Percentiles rank a stretch among this genome's conserved stretches.
These are phyloP conservation scores for Hygrocybe punicea DNA, from an alignment of 768 basidiomycete genomes.

Conservation along the genomic window DNA sequence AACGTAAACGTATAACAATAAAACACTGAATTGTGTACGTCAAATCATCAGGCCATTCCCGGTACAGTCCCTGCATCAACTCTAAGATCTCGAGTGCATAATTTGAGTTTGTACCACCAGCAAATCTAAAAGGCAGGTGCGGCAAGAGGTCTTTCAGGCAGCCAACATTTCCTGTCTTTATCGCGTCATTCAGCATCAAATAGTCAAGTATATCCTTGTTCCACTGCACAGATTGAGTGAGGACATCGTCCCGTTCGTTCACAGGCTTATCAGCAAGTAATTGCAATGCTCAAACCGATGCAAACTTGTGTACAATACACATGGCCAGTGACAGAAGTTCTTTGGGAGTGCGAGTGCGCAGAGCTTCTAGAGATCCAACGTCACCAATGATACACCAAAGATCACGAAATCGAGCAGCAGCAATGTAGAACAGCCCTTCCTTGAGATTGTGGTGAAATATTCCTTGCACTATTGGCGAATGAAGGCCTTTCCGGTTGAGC, in stretches of 20 bases:
- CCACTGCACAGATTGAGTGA: constrained; percentile 31
- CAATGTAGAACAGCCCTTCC: constrained; percentile 37
- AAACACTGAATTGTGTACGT: constrained; percentile 15
- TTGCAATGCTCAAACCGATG: constrained; percentile 33
- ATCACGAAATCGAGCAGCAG: constrained; percentile 37
- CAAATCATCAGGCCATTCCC: constrained; percentile 30
- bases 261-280: constrained; percentile 21
- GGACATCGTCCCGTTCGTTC: constrained; percentile 24
- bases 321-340: constrained; percentile 28
- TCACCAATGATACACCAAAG: constrained; percentile 28
- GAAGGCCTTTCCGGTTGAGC: constrained; percentile 30
- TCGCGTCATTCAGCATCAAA: constrained; percentile 34
- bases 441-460: too few relatives aligned
- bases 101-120: constrained; percentile 33
- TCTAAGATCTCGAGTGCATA: constrained; percentile 36
- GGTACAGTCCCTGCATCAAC: constrained; percentile 28
- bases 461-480: constrained; percentile 23
- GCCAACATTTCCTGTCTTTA: constrained; percentile 38
- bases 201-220: constrained; percentile 38
- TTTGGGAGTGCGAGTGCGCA: constrained; percentile 24
- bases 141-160: constrained; percentile 34
- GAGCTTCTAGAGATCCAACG: constrained; percentile 22
- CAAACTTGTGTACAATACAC: constrained; percentile 22
- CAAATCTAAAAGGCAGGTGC: constrained; percentile 30
- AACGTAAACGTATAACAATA: neutral